These are phyloP conservation scores for Tolypocladium paradoxum DNA, from an alignment of 2,329 filamentous ascomycete genomes.

Conservation along the genomic window DNA sequence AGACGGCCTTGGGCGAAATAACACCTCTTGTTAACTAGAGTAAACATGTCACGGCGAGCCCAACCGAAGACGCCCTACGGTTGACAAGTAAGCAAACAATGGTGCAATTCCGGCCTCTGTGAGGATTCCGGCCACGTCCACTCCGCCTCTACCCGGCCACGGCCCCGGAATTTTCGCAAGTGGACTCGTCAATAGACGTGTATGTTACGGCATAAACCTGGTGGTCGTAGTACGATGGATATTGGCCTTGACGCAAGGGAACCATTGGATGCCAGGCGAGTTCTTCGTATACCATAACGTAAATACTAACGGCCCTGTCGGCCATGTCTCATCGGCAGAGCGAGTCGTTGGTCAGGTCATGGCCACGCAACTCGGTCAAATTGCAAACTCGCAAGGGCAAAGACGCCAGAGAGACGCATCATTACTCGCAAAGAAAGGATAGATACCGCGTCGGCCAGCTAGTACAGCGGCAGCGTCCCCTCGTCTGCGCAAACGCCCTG, in stretches of 20 bases:
- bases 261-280: neutral
- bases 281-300: neutral
- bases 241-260: neutral
- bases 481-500: constrained; percentile 34
- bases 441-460: neutral
- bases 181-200: neutral
- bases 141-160: neutral
- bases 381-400: neutral
- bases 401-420: neutral
- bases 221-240: neutral
- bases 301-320: neutral
- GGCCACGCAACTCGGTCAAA: neutral
- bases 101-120: neutral
- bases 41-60: constrained; percentile 6
- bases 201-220: neutral
- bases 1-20: neutral
- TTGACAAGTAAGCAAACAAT: neutral
- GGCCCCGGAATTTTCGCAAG: neutral
- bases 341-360: too few species aligned
- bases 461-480: constrained; percentile 19
- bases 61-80: constrained; percentile 7
- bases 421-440: too few species aligned
- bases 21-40: neutral
- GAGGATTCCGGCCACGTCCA: neutral
- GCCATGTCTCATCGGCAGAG: too few species aligned